phyloP scores from a whole-genome alignment of 768 basidiomycete genomes.

The Tylopilus sp. region DNA sequence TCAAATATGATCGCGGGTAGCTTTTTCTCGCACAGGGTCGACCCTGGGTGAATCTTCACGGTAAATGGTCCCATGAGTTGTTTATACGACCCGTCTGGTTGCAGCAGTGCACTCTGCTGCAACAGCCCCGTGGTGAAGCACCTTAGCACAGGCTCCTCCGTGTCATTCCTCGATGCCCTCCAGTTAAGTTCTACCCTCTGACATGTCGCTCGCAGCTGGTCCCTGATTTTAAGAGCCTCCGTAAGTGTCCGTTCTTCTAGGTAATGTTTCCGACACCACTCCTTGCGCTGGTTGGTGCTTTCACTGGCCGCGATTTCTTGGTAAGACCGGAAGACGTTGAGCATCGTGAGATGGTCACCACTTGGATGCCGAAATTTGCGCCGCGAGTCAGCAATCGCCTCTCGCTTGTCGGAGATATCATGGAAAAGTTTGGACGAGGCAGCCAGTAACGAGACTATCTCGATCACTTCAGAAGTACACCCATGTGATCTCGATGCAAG shows the following conservation, averaged over 20 bases:
- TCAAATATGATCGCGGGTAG: conserved; percentile 87
- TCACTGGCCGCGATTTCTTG: conserved; percentile 57
- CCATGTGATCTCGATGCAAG: conserved; percentile 70
- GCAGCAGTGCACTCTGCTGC: conserved; percentile 79
- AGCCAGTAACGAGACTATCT: conserved; percentile 81
- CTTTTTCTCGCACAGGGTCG: conserved; percentile 76
- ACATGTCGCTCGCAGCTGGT: conserved; percentile 72
- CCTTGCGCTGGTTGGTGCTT: conserved; percentile 45
- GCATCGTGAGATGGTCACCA: conserved; percentile 89
- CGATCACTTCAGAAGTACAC: conserved; percentile 77
- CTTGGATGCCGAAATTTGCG: conserved; percentile 76
- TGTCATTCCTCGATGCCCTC: conserved; percentile 54
- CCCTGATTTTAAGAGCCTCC: conserved; percentile 75
- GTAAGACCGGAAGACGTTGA: conserved; percentile 84
- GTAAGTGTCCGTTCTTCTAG: conserved; percentile 78
- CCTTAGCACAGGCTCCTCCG: conserved; percentile 64
- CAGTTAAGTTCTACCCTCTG: conserved; percentile 58
- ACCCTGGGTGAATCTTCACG: conserved; percentile 91
- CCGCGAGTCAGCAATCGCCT: conserved; percentile 65
- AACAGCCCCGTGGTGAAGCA: conserved; percentile 75
- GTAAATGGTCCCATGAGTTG: conserved; percentile 71
- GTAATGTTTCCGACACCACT: conserved; percentile 85
- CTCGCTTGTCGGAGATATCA: conserved; percentile 72
- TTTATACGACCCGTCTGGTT: conserved; percentile 86
- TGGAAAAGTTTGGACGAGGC: conserved; percentile 79